Conservation (phyloP, 148 eudicot species). For the Dysphania ambrosioides region DNA sequence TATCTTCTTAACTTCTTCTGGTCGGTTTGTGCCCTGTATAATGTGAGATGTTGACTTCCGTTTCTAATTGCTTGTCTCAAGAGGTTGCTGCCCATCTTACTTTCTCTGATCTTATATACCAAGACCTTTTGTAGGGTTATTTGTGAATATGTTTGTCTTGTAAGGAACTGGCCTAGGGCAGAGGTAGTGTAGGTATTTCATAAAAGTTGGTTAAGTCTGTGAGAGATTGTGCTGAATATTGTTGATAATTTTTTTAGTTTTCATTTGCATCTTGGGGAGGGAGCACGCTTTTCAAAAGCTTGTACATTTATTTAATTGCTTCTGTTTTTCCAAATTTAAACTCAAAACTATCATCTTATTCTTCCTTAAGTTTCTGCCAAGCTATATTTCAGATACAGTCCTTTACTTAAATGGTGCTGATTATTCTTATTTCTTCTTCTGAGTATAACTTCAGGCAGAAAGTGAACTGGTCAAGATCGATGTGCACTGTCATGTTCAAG, state of each 20-base stretch:
- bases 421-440: constrained; percentile 1
- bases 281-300: no score
- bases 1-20: background rate
- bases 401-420: background rate
- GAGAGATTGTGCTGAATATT: no score
- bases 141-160: background rate
- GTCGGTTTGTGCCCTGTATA: background rate
- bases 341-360: no score
- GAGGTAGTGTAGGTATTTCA: no score
- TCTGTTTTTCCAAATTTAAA: no score
- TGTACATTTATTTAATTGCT: no score
- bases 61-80: constrained; percentile 8
- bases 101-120: constrained; percentile 4
- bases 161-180: no score
- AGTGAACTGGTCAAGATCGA: constrained; percentile 69
- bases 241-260: no score
- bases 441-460: constrained; percentile 50
- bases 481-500: constrained; percentile 73
- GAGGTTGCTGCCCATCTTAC: background rate
- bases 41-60: background rate
- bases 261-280: no score
- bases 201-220: no score
- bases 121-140: constrained; percentile 3
- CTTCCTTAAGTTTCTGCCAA: no score
- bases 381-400: no score